Evolutionary conservation across 73 alveolate genomes (phyloP).

Genomic region (Tetrahymena thermophila): DNA sequence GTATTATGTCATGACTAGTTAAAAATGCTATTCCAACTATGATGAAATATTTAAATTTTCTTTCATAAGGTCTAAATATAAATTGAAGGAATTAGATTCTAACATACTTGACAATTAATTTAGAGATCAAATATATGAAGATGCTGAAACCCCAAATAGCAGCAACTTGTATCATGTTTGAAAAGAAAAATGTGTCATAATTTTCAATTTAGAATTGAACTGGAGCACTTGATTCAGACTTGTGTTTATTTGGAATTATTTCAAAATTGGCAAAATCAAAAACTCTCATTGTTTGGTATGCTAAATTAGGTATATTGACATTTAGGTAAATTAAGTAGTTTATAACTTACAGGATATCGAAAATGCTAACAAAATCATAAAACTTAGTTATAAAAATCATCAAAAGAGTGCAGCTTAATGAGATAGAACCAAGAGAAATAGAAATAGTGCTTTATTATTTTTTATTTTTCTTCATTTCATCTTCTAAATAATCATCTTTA

Average conservation of each 20-base stretch:
- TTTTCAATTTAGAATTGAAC: not conserved
- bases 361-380: not conserved
- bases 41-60: not conserved
- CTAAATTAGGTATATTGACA: not conserved
- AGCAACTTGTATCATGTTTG: not conserved
- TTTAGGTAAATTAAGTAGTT: not conserved
- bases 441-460: no score
- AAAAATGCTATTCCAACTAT: not conserved
- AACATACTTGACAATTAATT: not conserved
- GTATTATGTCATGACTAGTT: not conserved
- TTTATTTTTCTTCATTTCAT: no score
- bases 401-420: not conserved
- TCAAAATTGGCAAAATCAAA: not conserved
- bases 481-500: no score
- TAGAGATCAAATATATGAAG: not conserved
- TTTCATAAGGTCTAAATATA: not conserved
- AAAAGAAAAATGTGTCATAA: not conserved
- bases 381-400: not conserved
- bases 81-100: not conserved
- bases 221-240: not conserved
- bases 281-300: not conserved
- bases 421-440: not conserved
- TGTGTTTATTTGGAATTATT: not conserved
- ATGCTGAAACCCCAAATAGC: not conserved
- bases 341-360: not conserved